Evolutionary conservation across 441 rosid species (phyloP).

Genomic region (Croton setiger): DNA sequence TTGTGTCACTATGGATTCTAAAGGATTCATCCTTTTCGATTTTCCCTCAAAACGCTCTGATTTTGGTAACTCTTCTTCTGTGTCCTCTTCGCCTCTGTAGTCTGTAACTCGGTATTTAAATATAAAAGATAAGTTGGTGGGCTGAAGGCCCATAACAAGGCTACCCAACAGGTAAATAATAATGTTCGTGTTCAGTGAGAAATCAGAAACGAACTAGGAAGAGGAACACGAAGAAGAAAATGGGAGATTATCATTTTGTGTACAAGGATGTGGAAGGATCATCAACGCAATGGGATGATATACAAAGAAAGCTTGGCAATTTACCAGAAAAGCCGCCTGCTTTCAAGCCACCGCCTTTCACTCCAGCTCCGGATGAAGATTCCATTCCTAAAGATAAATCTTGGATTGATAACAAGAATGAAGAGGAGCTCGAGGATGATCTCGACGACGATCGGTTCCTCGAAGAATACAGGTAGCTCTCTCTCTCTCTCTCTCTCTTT

Average conservation of each 20-base stretch:
- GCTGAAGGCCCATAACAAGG: conserved; percentile 7
- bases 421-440: conserved; percentile 86
- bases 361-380: conserved; percentile 61
- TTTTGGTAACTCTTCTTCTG: background rate
- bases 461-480: conserved; percentile 74
- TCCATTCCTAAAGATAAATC: conserved; percentile 75
- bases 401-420: conserved; percentile 71
- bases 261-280: conserved; percentile 97
- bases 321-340: conserved; percentile 81
- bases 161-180: too few species aligned
- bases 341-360: conserved; percentile 81
- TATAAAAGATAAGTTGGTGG: background rate
- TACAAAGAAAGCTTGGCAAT: conserved; percentile 93
- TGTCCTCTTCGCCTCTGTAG: background rate
- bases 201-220: background rate
- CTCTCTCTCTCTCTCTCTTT: conserved; percentile 12
- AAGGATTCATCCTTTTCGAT: conserved; percentile 35
- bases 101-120: background rate
- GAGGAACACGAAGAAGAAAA: conserved; percentile 13
- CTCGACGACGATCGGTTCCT: conserved; percentile 95
- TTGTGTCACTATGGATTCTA: conserved; percentile 64
- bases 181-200: too few species aligned
- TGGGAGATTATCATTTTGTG: conserved; percentile 96
- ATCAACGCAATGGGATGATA: conserved; percentile 99
- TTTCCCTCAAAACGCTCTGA: background rate